Evolutionary conservation across 768 basidiomycete genomes (phyloP).

Genomic region (Rhizopogon roseolus): DNA sequence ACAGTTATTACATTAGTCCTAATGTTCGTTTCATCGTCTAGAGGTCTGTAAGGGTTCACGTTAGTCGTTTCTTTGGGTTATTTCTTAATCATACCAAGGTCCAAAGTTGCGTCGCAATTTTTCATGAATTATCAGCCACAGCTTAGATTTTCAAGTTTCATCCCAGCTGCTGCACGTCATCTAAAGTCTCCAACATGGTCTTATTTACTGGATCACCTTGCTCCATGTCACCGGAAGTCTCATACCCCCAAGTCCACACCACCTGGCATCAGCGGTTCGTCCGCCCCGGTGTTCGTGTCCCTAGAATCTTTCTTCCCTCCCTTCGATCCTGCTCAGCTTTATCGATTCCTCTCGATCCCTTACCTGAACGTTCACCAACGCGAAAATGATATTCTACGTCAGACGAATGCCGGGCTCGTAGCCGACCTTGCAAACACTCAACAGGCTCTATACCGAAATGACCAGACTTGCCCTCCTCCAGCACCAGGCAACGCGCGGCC

Average conservation of each 20-base stretch:
- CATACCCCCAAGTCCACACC: neutral
- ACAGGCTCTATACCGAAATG: conserved; percentile 25
- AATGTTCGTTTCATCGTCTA: no score
- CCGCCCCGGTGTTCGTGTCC: conserved; percentile 19
- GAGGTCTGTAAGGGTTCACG: neutral
- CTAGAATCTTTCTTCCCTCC: conserved; percentile 16
- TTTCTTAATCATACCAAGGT: no score
- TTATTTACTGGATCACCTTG: no score
- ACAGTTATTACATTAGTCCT: no score
- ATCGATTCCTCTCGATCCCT: neutral
- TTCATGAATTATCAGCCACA: no score
- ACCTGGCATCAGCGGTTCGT: neutral
- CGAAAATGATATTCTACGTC: conserved; percentile 8
- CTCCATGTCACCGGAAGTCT: no score
- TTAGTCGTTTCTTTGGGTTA: no score
- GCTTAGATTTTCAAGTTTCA: no score
- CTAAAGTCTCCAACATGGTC: conserved; percentile 33
- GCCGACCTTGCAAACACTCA: conserved; percentile 23
- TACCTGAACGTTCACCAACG: neutral
- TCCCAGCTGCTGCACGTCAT: conserved; percentile 42
- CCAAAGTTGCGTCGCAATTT: no score
- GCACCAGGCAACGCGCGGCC: conserved; percentile 16
- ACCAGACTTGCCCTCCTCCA: conserved; percentile 20
- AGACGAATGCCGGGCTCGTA: conserved; percentile 15
- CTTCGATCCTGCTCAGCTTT: neutral